A percentile compares a stretch with the other conserved stretches of the same genome.
Evolutionary conservation across 2,329 filamentous ascomycete genomes (phyloP).

Genomic region (Chaetothyriales sp.): DNA sequence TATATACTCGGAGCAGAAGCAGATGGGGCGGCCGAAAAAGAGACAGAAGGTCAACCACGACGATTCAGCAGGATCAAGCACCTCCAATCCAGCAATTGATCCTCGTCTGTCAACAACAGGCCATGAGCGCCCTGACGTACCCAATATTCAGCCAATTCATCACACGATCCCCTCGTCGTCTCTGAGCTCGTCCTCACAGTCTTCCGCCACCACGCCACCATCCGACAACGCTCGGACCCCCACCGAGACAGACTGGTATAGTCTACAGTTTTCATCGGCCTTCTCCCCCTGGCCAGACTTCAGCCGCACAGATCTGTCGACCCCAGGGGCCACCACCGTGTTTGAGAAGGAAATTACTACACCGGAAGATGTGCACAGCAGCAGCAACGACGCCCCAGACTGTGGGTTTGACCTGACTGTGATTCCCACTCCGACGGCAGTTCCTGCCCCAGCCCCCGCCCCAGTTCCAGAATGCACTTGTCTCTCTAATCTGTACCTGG

Average conservation of each 20-base stretch:
- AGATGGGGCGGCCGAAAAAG: slow-evolving; percentile 34
- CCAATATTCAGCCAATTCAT: slow-evolving; percentile 11
- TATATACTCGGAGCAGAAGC: slow-evolving; percentile 34
- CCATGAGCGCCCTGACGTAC: slow-evolving; percentile 12
- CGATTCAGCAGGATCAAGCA: not conserved
- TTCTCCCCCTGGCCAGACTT: slow-evolving; percentile 28
- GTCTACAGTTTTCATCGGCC: slow-evolving; percentile 19
- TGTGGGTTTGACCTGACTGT: slow-evolving; percentile 1
- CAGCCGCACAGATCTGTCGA: slow-evolving; percentile 18
- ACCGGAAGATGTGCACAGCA: not conserved
- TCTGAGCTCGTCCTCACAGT: not conserved
- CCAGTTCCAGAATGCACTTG: slow-evolving; percentile 14
- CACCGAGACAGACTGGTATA: slow-evolving; percentile 3
- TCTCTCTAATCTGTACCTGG: slow-evolving; percentile 24
- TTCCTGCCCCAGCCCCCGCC: slow-evolving; percentile 4
- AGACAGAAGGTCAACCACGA: slow-evolving; percentile 22
- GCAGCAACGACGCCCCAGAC: not conserved
- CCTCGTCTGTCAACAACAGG: slow-evolving; percentile 5
- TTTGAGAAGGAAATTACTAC: slow-evolving; percentile 3
- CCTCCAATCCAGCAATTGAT: slow-evolving; percentile 5
- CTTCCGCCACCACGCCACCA: slow-evolving; percentile 1
- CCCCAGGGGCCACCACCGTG: slow-evolving; percentile 10
- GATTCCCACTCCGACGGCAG: slow-evolving; percentile 6
- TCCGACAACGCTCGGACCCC: slow-evolving; percentile 8
- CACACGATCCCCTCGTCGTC: not conserved